Base-by-base conservation (phyloP, 768 basidiomycete genomes). In the Pisolithus marmoratus region DNA sequence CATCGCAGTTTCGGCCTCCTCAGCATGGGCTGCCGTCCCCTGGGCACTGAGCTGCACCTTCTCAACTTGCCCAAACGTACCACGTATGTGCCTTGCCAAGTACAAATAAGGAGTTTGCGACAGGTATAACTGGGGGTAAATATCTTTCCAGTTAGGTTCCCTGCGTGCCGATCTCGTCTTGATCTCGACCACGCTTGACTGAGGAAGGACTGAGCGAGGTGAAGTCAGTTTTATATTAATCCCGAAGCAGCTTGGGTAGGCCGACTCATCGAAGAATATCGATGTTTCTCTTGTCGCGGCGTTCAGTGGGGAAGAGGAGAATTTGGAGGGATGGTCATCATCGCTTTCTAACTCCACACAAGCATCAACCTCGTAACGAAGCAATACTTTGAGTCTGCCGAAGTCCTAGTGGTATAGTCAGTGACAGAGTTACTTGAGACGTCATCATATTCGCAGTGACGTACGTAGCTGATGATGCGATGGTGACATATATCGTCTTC, bases 81-180 rank as follows among this genome's bases (percentile, higher is more conserved):
- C 87, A 3, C 71, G 63, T 14, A 70, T 60, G 61, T 89, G 86
- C 38, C 77, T 67, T 0, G 77, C 86, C 49, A 86, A 68, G 60
- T 79, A 82, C 52, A 82, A 74, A 57, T 80, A 75, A 2, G 75
- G 68, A 0, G 84, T 88, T 61, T 84, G 82, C 6, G 87, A 86
- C 49, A 90, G 75, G 62, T 77, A 83, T 11, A 88, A 66, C 60
- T 88, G 86, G 0, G 82, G 79, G 62, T 81, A 87, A 1, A 71
- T 68, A 12, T 85, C 83, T 26, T 60, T 69, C 84, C 84, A 87
- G 59, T 84, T 70, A 51, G 71, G 70, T 14, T 67, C 63, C 8
- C 65, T 56, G 19, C 42, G 38, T 5, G 43, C 29, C 1, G 65
- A 57, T n/a, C 65, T 41, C 42, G 75, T 74, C 40, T 63, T 62